phyloP scores from a whole-genome alignment of 352 stramenopile species.

The Pythium vanterpoolii region DNA sequence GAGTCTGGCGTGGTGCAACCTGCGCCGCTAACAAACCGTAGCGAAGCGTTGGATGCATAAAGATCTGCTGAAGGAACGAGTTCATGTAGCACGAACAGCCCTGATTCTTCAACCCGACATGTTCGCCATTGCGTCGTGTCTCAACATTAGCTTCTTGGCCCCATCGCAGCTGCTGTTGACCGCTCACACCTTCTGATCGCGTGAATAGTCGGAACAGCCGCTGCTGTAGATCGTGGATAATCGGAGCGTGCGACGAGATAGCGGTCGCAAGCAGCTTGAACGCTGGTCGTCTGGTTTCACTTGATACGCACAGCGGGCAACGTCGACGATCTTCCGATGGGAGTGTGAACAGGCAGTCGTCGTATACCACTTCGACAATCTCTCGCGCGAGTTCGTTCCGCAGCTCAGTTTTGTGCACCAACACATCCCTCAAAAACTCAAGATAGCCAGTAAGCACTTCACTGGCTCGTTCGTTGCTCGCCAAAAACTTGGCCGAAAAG shows the following conservation, averaged over 20 bases:
- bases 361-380: conserved; percentile 80
- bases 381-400: conserved; percentile 50
- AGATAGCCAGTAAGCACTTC: conserved; percentile 75
- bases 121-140: conserved; percentile 72
- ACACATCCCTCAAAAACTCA: conserved; percentile 72
- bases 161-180: conserved; percentile 61
- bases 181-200: conserved; percentile 32
- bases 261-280: conserved; percentile 81
- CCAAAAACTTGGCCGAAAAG: conserved; percentile 80
- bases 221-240: conserved; percentile 57
- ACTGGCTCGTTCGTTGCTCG: conserved; percentile 59
- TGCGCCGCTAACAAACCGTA: conserved; percentile 76
- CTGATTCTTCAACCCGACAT: conserved; percentile 97
- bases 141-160: conserved; percentile 83
- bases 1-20: conserved; percentile 47
- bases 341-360: conserved; percentile 82
- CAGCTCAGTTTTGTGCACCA: conserved; percentile 50
- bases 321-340: conserved; percentile 59
- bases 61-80: conserved; percentile 98
- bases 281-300: conserved; percentile 72
- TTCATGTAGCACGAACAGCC: conserved; percentile 99
- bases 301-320: conserved; percentile 68
- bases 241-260: conserved; percentile 61
- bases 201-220: conserved; percentile 64
- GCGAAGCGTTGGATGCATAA: conserved; percentile 82